Evolutionary conservation across 1,284 basidiomycete species (phyloP).

Genomic region (Mycena sp.): DNA sequence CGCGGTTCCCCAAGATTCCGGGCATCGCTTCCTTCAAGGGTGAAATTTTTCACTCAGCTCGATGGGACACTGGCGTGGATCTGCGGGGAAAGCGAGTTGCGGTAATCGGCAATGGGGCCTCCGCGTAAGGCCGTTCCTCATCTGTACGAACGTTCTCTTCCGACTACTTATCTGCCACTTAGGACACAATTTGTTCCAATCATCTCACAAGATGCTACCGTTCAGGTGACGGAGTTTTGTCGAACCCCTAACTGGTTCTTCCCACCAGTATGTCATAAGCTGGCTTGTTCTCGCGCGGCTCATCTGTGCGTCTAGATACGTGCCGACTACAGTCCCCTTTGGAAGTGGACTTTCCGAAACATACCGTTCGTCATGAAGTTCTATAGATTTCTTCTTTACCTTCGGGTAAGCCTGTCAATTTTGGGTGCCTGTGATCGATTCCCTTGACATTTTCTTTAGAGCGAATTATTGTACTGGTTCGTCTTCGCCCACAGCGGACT

Average conservation of each 20-base stretch:
- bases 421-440: neutral
- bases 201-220: conserved; percentile 50
- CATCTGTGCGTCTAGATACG: conserved; percentile 41
- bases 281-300: too few relatives aligned
- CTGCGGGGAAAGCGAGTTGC: conserved; percentile 55
- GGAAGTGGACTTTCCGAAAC: neutral
- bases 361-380: conserved; percentile 42
- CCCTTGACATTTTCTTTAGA: too few relatives aligned
- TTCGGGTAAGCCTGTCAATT: conserved; percentile 2
- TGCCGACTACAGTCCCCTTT: conserved; percentile 36
- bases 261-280: conserved; percentile 44
- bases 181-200: conserved; percentile 52
- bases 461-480: conserved; percentile 15
- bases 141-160: too few relatives aligned
- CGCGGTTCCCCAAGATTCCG: conserved; percentile 46
- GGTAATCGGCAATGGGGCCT: conserved; percentile 61
- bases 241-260: conserved; percentile 57
- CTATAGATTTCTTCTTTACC: conserved; percentile 44
- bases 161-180: neutral
- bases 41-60: conserved; percentile 50
- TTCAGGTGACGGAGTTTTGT: conserved; percentile 55
- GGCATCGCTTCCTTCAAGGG: conserved; percentile 39
- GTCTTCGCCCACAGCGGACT: conserved; percentile 7
- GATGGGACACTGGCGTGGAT: conserved; percentile 54
- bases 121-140: conserved; percentile 46